Percentiles rank a stretch among this genome's conserved stretches.
Evolutionary conservation across 1,284 basidiomycete genomes (phyloP).

Genomic region (Volvariella surrecta): DNA sequence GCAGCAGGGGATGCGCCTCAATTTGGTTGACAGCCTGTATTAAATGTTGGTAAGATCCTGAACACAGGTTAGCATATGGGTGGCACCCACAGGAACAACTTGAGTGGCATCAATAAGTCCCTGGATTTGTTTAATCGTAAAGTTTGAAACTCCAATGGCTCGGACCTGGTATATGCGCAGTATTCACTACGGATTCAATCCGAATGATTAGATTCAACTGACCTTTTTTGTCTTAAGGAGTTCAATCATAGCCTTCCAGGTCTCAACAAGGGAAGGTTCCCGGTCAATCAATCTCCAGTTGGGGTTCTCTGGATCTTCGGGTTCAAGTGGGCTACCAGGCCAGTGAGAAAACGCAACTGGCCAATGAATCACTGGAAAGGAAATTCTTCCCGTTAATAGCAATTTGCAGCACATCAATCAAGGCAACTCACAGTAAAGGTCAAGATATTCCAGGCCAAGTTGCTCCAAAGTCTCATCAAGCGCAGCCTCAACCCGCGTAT

Average conservation of each 20-base stretch:
- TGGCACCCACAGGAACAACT: constrained; percentile 50
- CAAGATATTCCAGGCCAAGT: constrained; percentile 69
- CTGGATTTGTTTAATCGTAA: constrained; percentile 58
- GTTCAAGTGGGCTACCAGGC: constrained; percentile 52
- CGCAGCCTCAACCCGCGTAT: constrained; percentile 60
- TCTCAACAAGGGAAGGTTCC: constrained; percentile 61
- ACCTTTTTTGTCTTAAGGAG: constrained; percentile 43
- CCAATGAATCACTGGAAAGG: constrained; percentile 72
- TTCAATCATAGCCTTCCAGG: constrained; percentile 73
- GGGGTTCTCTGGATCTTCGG: constrained; percentile 35
- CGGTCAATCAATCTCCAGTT: constrained; percentile 50
- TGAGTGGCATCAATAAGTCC: constrained; percentile 70
- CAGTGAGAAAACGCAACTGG: constrained; percentile 74
- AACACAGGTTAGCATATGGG: background rate
- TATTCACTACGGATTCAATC: background rate
- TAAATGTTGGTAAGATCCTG: background rate
- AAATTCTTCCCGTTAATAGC: no score
- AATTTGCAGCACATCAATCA: no score
- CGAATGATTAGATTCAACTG: background rate
- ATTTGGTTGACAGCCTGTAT: constrained; percentile 67
- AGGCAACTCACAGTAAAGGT: constrained; percentile 56
- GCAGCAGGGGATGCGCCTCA: constrained; percentile 76
- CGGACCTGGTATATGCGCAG: constrained; percentile 31
- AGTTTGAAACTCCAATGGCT: constrained; percentile 77
- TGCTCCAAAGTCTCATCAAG: constrained; percentile 69